Evolutionary conservation across 2,329 filamentous ascomycete genomes (phyloP), one percentile per base, ranked within the genome.

Genomic region (Trichoderma breve): DNA sequence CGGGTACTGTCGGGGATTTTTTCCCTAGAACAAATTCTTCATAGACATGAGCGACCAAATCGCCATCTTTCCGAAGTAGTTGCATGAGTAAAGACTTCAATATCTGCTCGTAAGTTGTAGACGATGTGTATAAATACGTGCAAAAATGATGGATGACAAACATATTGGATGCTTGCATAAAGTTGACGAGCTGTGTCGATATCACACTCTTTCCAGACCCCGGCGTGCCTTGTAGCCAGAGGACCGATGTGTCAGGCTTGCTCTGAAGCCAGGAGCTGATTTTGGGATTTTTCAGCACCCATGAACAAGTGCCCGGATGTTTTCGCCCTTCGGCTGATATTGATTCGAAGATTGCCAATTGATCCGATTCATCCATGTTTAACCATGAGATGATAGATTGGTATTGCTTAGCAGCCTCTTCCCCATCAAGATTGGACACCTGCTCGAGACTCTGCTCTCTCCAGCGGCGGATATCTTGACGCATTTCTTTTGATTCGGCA

Each of bases 401-500:
- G 9, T 51, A 51, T 24, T 51, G 43, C 43, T 51, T 51, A 6
- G n/a, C 43, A 51, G 43, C 43, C n/a, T 51, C 43, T 24, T 51
- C 43, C 1, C 43, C 43, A 3, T 51, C 43, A 24, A 51, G 43
- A 11, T 12, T 51, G n/a, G n/a, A 12, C n/a, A 51, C n/a, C n/a
- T 51, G n/a, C 79, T 85, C 26, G 80, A 88, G 81, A 83, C 81
- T 21, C 89, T 86, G 77, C 84, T 86, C 0, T 81, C 89, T 71
- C 74, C 74, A 6, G 76, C 78, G 70, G 76, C 76, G 26, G 78
- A 81, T 18, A 79, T 62, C 60, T 34, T 36, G 34, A 4, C 60
- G 60, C 60, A 62, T 43, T 43, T 62, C 21, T 62, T 8, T 15
- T 51, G 53, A 6, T 28, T 57, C 53, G 26, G 26, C 53, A 57